Conservation (phyloP, 2,329 filamentous ascomycete genomes). For the Elsinoe batatas region DNA sequence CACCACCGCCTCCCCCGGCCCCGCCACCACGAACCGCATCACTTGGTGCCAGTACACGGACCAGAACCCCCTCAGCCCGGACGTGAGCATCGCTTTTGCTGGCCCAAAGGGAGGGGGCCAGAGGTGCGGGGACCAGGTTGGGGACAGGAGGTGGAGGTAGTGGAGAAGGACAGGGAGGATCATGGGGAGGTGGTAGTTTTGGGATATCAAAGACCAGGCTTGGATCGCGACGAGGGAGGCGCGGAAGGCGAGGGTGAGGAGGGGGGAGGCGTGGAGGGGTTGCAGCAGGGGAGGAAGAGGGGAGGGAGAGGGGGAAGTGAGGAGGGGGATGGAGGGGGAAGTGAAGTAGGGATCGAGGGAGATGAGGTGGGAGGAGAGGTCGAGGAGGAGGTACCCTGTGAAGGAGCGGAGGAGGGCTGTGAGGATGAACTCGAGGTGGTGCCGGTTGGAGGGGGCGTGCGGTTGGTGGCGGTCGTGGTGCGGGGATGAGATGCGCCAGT, state of each 20-base stretch:
- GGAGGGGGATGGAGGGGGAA: constrained; percentile 16
- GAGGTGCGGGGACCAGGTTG: constrained; percentile 21
- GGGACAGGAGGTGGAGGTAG: constrained; percentile 16
- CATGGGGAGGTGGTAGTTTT: constrained; percentile 21
- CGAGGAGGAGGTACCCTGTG: constrained; percentile 20
- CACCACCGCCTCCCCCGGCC: constrained; percentile 21
- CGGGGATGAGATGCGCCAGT: constrained; percentile 21
- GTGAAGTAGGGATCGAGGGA: constrained; percentile 22
- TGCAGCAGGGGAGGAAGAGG: not conserved
- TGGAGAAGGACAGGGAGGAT: constrained; percentile 20
- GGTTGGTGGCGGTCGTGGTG: constrained; percentile 22
- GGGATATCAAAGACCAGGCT: constrained; percentile 21
- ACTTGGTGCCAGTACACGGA: constrained; percentile 26
- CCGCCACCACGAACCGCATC: constrained; percentile 21
- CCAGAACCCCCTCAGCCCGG: constrained; percentile 24
- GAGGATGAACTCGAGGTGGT: constrained; percentile 17
- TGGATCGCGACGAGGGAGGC: constrained; percentile 20
- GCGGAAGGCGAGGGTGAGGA: constrained; percentile 14
- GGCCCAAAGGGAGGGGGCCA: constrained; percentile 25
- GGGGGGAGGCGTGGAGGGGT: constrained; percentile 15
- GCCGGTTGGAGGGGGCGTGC: constrained; percentile 12
- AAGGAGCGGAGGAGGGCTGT: constrained; percentile 17
- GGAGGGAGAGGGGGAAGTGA: not conserved
- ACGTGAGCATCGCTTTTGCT: constrained; percentile 15
- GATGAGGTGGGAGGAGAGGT: constrained; percentile 21